Evolutionary conservation across 345 rosid species (phyloP).

Genomic region (Ailanthus altissimus): DNA sequence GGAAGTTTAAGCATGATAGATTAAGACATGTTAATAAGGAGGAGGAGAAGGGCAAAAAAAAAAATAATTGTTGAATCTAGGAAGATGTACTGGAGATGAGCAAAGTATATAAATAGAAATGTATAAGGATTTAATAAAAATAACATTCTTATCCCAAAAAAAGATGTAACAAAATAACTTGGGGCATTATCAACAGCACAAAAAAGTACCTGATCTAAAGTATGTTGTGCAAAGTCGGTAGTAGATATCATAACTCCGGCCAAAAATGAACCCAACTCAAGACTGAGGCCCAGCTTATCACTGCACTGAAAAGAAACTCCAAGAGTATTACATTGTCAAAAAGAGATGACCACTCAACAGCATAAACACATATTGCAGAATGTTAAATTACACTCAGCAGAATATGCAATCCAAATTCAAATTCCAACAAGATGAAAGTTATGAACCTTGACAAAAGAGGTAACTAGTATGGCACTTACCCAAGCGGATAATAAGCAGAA

Average conservation of each 20-base stretch:
- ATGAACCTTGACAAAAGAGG: neutral
- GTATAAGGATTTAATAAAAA: neutral
- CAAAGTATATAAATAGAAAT: no score
- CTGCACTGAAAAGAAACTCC: slow-evolving; percentile 84
- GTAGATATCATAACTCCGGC: slow-evolving; percentile 99
- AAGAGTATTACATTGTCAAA: slow-evolving; percentile 16
- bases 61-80: neutral
- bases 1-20: neutral
- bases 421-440: neutral
- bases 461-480: slow-evolving; percentile 54
- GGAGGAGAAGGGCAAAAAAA: neutral
- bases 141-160: neutral
- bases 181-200: neutral
- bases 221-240: slow-evolving; percentile 91
- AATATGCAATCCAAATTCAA: neutral
- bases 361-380: neutral
- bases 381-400: slow-evolving; percentile 7
- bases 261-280: slow-evolving; percentile 95
- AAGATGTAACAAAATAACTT: slow-evolving; percentile 5
- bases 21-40: no score
- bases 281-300: slow-evolving; percentile 99
- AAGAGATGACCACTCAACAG: slow-evolving; percentile 10
- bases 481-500: slow-evolving; percentile 99
- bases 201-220: slow-evolving; percentile 84
- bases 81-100: neutral